Evolutionary conservation across 306 rosid species (phyloP).

Genomic region (cucumber (Cucumis sativus)): Cucumber_9930_V3 NC_026658.2:14050001-14050500

Average conservation of each 20-base stretch:
- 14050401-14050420: constrained; percentile 90
- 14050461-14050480: not conserved
- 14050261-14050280: constrained; percentile 88
- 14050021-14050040: not conserved
- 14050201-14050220: constrained; percentile 9
- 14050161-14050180: not conserved
- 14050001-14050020: not conserved
- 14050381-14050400: constrained; percentile 89
- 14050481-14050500: not conserved
- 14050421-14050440: constrained; percentile 7
- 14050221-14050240: constrained; percentile 82
- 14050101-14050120: not conserved
- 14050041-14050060: not conserved
- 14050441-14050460: not conserved
- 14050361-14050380: constrained; percentile 92
- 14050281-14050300: constrained; percentile 97
- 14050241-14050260: constrained; percentile 82
- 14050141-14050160: not conserved
- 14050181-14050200: not conserved
- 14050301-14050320: constrained; percentile 91
- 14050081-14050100: not conserved
- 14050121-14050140: not conserved
- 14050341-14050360: constrained; percentile 80
- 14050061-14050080: not conserved
- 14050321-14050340: constrained; percentile 74